Conservation (phyloP, 1,284 basidiomycete species). For the Athelia psychrophila region DNA sequence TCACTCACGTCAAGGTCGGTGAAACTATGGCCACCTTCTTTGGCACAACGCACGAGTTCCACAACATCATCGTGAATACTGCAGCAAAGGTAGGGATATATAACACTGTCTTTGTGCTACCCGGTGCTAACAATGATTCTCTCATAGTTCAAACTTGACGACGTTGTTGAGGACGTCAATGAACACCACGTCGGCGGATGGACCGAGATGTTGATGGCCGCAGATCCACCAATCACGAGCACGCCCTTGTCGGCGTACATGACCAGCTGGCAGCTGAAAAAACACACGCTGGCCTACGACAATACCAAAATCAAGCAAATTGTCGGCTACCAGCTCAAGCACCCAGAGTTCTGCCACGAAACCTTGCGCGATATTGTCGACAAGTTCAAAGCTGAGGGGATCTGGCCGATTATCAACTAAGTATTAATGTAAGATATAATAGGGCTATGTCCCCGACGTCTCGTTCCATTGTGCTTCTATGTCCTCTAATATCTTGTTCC, state of each 20-base stretch:
- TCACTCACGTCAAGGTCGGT: constrained; percentile 75
- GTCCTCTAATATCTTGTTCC: too few relatives aligned
- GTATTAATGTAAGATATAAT: neutral
- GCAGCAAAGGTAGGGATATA: constrained; percentile 54
- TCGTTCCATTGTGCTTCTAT: too few relatives aligned
- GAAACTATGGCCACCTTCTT: constrained; percentile 73
- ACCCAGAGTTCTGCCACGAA: constrained; percentile 63
- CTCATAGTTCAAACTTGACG: constrained; percentile 57
- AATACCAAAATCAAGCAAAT: constrained; percentile 73
- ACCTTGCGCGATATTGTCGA: constrained; percentile 72
- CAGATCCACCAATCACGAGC: constrained; percentile 72
- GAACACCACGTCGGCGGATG: constrained; percentile 84
- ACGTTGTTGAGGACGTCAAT: constrained; percentile 84
- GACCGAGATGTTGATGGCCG: constrained; percentile 78
- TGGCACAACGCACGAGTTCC: constrained; percentile 83
- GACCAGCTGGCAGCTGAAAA: constrained; percentile 70
- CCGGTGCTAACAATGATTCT: neutral
- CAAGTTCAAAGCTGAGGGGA: constrained; percentile 74
- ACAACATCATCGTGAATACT: constrained; percentile 70
- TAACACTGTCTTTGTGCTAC: neutral
- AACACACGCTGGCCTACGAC: constrained; percentile 62
- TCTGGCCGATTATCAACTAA: constrained; percentile 55
- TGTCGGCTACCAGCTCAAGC: constrained; percentile 66
- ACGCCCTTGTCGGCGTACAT: constrained; percentile 82
- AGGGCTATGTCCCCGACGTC: too few relatives aligned